Evolutionary conservation across 805 yeast genomes (phyloP), one percentile per base, ranked within the genome.

Genomic region (Sugiyamaella boreocaroliniensis): DNA sequence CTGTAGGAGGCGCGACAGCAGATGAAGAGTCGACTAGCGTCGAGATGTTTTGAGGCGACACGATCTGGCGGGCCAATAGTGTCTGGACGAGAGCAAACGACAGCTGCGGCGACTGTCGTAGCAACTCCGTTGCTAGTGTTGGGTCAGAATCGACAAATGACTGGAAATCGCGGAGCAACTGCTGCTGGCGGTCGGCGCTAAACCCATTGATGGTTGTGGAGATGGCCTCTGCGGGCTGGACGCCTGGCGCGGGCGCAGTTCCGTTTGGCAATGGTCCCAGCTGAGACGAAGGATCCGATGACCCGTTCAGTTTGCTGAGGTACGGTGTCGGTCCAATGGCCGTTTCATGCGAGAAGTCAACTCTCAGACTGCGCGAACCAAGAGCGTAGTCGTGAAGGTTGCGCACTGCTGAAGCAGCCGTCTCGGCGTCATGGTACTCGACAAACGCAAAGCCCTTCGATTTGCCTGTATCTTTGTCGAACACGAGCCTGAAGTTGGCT

Each of bases 351-450:
- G 88, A 78, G 64, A 82, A 85, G 34, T 88, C 85, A 61, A 96
- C 93, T 57, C 84, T 80, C 48, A 92, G 68, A 41, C 71, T 75
- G 57, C 97, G 71, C 45, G 77, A 78, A 1, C 95, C 96, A 52
- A 88, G 79, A 43, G 78, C 76, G 68, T 83, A 85, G 58, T 87
- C 85, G 67, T 87, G 86, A 57, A 92, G 71, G 69, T 92, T 92
- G 56, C 97, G 74, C 26, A 89, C 95, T 0, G 98, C 97, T 16
- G 92, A 82, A 1, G 87, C 81, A 4, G 97, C 96, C 0, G 96
- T 86, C 61, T 87, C 96, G 11, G 79, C 72, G 66, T 92, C 95
- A 47, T 76, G 78, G 66, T 86, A 92, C 61, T 86, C 90, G 15
- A 92, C 84, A 62, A 86, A 87, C 4, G 96, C 96, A 64, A 82